Percentiles rank a stretch among this genome's conserved stretches.
Conservation (phyloP, 2,329 filamentous ascomycete genomes). For the Neopestalotiopsis clavispora region DNA sequence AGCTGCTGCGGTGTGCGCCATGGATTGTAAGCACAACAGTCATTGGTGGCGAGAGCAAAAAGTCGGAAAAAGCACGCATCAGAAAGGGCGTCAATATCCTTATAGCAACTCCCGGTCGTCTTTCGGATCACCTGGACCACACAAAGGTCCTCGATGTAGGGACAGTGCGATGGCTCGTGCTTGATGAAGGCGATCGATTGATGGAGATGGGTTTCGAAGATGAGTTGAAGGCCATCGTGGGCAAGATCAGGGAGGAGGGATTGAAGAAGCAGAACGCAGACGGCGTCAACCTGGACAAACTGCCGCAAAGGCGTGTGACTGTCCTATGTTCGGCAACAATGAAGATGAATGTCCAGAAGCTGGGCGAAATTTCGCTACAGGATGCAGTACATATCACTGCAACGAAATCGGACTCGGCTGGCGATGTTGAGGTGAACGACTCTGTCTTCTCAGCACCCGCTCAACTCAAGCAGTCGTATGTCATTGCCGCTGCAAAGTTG, state of each 20-base stretch:
- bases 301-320: conserved; percentile 80
- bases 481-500: conserved; percentile 86
- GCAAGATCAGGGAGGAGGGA: conserved; percentile 71
- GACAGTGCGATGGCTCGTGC: conserved; percentile 88
- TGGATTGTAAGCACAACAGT: conserved; percentile 94
- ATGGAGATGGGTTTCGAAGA: conserved; percentile 99
- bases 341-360: conserved; percentile 94
- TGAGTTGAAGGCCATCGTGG: conserved; percentile 86
- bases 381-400: conserved; percentile 88
- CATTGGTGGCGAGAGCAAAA: conserved; percentile 71
- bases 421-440: conserved; percentile 53
- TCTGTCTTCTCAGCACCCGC: conserved; percentile 80
- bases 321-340: conserved; percentile 95
- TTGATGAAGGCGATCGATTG: conserved; percentile 96
- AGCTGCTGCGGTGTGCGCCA: conserved; percentile 83
- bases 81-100: conserved; percentile 95
- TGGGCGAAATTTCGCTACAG: conserved; percentile 94
- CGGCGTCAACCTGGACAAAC: conserved; percentile 60
- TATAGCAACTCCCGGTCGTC: conserved; percentile 88
- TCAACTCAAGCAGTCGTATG: conserved; percentile 91
- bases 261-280: conserved; percentile 65
- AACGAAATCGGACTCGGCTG: conserved; percentile 54
- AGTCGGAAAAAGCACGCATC: conserved; percentile 88
- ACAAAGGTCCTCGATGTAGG: conserved; percentile 88
- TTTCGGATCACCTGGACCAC: conserved; percentile 91